These are phyloP conservation scores for Exophiala oligosperma DNA, from an alignment of 2,329 filamentous ascomycete genomes.

Conservation along the genomic window DNA sequence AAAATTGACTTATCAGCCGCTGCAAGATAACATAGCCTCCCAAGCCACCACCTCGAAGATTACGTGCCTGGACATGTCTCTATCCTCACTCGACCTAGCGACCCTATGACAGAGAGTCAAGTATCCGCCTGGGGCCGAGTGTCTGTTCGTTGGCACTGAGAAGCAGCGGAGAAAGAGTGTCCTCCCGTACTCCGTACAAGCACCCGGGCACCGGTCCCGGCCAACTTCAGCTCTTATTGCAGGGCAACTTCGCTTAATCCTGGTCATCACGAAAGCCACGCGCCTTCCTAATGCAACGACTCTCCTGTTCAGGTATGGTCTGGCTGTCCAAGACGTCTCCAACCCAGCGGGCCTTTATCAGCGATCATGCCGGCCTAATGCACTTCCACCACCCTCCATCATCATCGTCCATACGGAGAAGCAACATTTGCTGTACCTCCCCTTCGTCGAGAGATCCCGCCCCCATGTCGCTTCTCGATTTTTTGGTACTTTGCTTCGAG, in stretches of 20 bases:
- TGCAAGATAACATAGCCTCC: slow-evolving; percentile 1
- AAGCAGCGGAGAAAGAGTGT: too few relatives aligned
- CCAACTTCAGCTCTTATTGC: not conserved
- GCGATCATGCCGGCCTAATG: not conserved
- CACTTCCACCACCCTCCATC: not conserved
- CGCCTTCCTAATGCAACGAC: slow-evolving; percentile 12
- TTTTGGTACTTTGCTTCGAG: not conserved
- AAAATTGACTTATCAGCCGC: not conserved
- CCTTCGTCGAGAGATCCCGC: slow-evolving; percentile 2
- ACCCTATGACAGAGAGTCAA: too few relatives aligned
- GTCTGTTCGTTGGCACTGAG: too few relatives aligned
- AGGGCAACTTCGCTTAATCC: slow-evolving; percentile 11
- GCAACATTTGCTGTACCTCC: not conserved
- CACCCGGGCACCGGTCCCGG: too few relatives aligned
- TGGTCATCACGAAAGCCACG: slow-evolving; percentile 13
- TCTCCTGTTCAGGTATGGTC: slow-evolving; percentile 17
- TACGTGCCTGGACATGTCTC: not conserved
- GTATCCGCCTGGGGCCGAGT: too few relatives aligned
- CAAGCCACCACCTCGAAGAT: not conserved
- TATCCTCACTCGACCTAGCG: not conserved
- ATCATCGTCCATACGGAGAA: not conserved
- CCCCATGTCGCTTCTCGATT: slow-evolving; percentile 5
- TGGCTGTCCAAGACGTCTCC: not conserved
- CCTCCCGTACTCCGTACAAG: too few relatives aligned
- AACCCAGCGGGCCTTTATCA: not conserved